Base-by-base conservation (phyloP, 441 rosid species). In the Populus hybrid region DNA sequence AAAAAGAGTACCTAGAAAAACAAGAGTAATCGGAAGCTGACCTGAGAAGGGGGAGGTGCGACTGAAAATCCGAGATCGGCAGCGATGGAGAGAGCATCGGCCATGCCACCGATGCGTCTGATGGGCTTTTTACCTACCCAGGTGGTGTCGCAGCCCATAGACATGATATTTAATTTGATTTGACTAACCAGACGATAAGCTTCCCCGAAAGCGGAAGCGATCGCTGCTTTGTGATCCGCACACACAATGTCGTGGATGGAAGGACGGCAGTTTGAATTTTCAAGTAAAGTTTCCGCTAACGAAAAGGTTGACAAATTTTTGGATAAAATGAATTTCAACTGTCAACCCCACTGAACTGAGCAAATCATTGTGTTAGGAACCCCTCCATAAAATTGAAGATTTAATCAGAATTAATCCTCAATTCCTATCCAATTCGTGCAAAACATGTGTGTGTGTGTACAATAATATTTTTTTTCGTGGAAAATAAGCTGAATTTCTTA, bases 81-180 rank as follows among this genome's bases (percentile, higher is more conserved):
- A 67, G 99, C 99, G 70, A 95, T 91, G 80, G 98, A 92, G 79
- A 95, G 97, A 18, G 99, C 97, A 81, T 95, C 99, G 42, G 94
- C 87, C 86, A 95, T 92, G 50, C 98, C 99, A 38, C 97, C 97
- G 82, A 95, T 95, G 70, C 98, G 98, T 46, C 97, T 83, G 50
- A 90, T 79, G 36, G 97, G 97, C 79, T 94, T 93, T 84, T 89
- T 94, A 40, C 98, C 95, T 0, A 95, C 99, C 98, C 97, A 95
- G 9, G 97, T 91, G 63, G 91, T 75, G 83, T 95, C 98, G 74
- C 86, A 84, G 69, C 91, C 88, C 90, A 92, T 91, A 73, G 96
- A 90, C 96, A 91, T 93, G 7, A 30, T 30, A 30, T 16, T 53
- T 30, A 5, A 16, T 53, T 53, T 53, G 8, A 53, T 53, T 73